Percentiles rank a stretch among this genome's conserved stretches.
phyloP scores from a whole-genome alignment of 2,329 filamentous ascomycete genomes.

The Neocatenulostroma microsporum region DNA sequence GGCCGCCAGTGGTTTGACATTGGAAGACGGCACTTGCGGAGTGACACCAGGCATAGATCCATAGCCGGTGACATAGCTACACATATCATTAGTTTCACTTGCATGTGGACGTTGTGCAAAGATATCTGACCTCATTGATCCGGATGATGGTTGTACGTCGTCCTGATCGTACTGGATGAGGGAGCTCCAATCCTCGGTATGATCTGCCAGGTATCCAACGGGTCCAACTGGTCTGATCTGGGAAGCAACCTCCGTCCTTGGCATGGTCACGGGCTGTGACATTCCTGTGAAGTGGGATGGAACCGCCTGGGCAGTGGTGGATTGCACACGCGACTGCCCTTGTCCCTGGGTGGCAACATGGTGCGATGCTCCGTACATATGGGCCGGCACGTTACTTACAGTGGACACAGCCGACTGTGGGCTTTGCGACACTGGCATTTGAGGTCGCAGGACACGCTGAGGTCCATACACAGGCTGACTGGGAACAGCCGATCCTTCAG shows the following conservation, averaged over 20 bases:
- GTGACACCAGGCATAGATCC: neutral
- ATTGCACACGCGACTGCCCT: neutral
- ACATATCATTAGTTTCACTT: slow-evolving; percentile 13
- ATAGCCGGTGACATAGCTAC: slow-evolving; percentile 12
- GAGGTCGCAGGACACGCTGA: slow-evolving; percentile 8
- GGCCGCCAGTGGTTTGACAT: slow-evolving; percentile 8
- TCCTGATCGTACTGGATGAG: slow-evolving; percentile 26
- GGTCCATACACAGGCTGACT: slow-evolving; percentile 9
- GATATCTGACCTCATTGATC: slow-evolving; percentile 20
- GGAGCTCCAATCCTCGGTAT: slow-evolving; percentile 16
- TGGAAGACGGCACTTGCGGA: slow-evolving; percentile 1
- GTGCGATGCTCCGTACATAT: too few relatives aligned
- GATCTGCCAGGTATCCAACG: slow-evolving; percentile 6
- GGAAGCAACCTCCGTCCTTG: neutral
- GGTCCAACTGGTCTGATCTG: slow-evolving; percentile 5
- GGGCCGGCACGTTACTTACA: slow-evolving; percentile 12
- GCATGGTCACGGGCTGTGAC: too few relatives aligned
- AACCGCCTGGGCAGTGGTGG: too few relatives aligned
- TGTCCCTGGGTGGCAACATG: too few relatives aligned
- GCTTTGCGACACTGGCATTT: slow-evolving; percentile 7
- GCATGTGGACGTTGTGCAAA: neutral
- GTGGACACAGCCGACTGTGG: slow-evolving; percentile 7
- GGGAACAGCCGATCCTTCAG: slow-evolving; percentile 8
- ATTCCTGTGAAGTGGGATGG: too few relatives aligned
- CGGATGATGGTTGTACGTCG: slow-evolving; percentile 7